These are phyloP conservation scores for Cladorrhinum sp. DNA, from an alignment of 2,329 filamentous ascomycete genomes.

Conservation along the genomic window DNA sequence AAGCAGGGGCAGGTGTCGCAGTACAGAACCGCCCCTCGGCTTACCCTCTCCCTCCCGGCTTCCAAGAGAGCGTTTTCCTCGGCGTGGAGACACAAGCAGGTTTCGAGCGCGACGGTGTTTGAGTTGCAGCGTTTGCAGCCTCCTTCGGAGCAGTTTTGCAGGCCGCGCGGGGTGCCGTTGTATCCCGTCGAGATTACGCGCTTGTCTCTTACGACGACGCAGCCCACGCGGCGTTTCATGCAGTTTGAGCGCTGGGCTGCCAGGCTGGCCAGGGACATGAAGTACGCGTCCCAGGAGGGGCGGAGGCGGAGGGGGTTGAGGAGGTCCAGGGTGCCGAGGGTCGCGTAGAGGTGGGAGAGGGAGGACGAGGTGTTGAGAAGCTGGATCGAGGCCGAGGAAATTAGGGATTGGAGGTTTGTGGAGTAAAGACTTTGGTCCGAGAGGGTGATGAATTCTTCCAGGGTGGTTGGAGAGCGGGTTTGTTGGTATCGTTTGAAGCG, in stretches of 20 bases:
- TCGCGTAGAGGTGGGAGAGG: conserved; percentile 66
- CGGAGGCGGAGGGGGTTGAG: conserved; percentile 75
- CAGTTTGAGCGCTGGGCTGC: conserved; percentile 91
- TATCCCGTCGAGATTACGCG: conserved; percentile 94
- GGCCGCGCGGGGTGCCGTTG: conserved; percentile 89
- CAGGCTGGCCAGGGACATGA: conserved; percentile 93
- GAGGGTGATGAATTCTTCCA: conserved; percentile 55
- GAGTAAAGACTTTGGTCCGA: conserved; percentile 77
- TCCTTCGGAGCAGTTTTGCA: conserved; percentile 88
- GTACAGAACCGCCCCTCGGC: conserved; percentile 79
- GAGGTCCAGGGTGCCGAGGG: conserved; percentile 72
- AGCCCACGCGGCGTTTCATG: conserved; percentile 96
- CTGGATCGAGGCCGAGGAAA: conserved; percentile 77
- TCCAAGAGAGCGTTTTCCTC: conserved; percentile 97
- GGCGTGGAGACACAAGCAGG: conserved; percentile 94
- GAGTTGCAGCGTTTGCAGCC: conserved; percentile 91
- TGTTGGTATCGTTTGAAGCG: conserved; percentile 71
- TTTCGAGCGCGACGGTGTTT: conserved; percentile 68
- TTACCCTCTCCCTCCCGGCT: conserved; percentile 85
- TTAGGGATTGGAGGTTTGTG: conserved; percentile 67
- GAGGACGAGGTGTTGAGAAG: conserved; percentile 80
- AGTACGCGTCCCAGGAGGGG: conserved; percentile 94
- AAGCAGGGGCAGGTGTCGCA: conserved; percentile 96
- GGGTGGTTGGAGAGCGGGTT: conserved; percentile 25
- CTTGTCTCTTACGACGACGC: conserved; percentile 81